Evolutionary conservation across 2,329 filamentous ascomycete genomes (phyloP), one percentile per base, ranked within the genome.

Genomic region (Amauroascus verrucosus): DNA sequence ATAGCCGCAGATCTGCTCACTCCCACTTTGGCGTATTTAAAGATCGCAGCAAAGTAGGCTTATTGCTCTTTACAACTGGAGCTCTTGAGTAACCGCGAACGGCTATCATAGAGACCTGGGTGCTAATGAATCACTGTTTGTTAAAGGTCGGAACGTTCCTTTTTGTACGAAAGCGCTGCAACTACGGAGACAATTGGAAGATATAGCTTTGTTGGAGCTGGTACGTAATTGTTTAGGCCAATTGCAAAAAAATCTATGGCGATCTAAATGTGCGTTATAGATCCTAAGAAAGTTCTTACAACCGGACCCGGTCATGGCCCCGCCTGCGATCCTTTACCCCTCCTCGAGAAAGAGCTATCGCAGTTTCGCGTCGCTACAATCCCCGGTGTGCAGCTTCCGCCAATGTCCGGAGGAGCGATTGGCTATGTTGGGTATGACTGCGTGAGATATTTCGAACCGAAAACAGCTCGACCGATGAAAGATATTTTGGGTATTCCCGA

Each of bases 391-490:
- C 80, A 80, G 62, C 77, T 98, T 35, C 93, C 93, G 49, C 86
- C 88, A 24, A 75, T 98, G 72, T 88, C 87, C 0, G 93, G 90
- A 38, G 93, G 93, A 48, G 93, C 90, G 11, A 88, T 98, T 63
- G 93, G 93, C 56, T 98, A 97, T 68, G 88, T 97, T 5, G 90
- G 90, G 51, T 98, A 98, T 66, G 93, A 98, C 68, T 98, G 93
- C 69, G 88, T 98, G 63, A 84, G 85, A 65, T 97, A 97, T 72
- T 98, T 98, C 62, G 93, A 98, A 76, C 93, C 93, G 57, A 94
- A 90, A 77, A 97, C 93, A n/a, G 84, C 83, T 24, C 81, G 89
- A 48, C 82, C 88, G 2, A 82, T 96, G 76, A 85, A 93, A 70
- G 93, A 98, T 70, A 79, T 94, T 28, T 78, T 97, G 20, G 75